A percentile compares a stretch with the other conserved stretches of the same genome.
Evolutionary conservation across 2,329 filamentous ascomycete genomes (phyloP).

Genomic region (Aureobasidium sp.): DNA sequence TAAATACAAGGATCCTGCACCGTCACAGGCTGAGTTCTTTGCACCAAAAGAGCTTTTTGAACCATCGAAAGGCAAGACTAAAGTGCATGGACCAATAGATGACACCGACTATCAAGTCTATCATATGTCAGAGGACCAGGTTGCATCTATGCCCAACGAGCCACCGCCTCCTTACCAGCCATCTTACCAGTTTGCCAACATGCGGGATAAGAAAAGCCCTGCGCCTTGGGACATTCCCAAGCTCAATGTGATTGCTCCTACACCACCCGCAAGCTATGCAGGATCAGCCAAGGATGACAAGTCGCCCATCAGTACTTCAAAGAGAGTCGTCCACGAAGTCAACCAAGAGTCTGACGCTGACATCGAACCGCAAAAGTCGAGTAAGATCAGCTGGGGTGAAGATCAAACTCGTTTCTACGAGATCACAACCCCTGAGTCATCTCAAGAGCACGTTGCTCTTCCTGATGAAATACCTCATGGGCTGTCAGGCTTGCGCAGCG

Average conservation of each 20-base stretch:
- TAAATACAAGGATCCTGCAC: conserved; percentile 30
- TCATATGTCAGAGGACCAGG: conserved; percentile 27
- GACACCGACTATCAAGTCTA: conserved; percentile 36
- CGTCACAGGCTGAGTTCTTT: conserved; percentile 39
- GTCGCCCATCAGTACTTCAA: conserved; percentile 27
- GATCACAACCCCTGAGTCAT: conserved; percentile 35
- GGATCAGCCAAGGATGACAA: conserved; percentile 28
- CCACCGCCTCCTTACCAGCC: conserved; percentile 23
- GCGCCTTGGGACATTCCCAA: conserved; percentile 33
- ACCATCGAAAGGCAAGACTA: conserved; percentile 28
- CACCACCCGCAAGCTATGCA: conserved; percentile 43
- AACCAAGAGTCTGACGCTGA: conserved; percentile 13
- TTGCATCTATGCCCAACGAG: conserved; percentile 25
- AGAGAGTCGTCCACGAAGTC: neutral
- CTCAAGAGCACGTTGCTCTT: conserved; percentile 29
- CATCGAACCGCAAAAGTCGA: conserved; percentile 1
- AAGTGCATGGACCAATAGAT: conserved; percentile 32
- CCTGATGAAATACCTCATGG: neutral
- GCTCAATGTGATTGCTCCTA: conserved; percentile 50
- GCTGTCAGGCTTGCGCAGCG: neutral
- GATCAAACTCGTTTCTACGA: conserved; percentile 40
- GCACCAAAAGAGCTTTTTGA: conserved; percentile 38
- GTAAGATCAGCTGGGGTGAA: conserved; percentile 38
- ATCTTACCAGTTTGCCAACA: neutral
- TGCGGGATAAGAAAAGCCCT: neutral